Evolutionary conservation across 345 rosid species (phyloP), one percentile per base, ranked within the genome.

Genomic region (Erodium maritimum): DNA sequence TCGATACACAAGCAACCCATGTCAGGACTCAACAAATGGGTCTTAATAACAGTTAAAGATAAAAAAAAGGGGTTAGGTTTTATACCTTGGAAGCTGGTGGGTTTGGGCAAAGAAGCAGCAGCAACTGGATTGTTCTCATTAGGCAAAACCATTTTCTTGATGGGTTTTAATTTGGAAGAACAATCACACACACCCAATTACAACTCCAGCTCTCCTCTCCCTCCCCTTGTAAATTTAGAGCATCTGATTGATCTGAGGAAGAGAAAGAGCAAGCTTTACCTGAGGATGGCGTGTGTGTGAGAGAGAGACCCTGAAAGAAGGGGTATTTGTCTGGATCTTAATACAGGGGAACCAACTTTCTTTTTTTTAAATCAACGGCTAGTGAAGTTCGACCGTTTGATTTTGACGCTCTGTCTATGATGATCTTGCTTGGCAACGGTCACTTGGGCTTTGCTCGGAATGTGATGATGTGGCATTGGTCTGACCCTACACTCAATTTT

Each of bases 321-420:
- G 55, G 64, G 56, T 50, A 50, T 19, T 17, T 60, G 54, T 71
- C 7, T n/a, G n/a, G n/a, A n/a, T n/a, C n/a, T n/a, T n/a, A n/a
- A n/a, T n/a, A n/a, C n/a, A n/a, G n/a, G n/a, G n/a, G n/a, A n/a
- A n/a, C n/a, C n/a, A n/a, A n/a, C n/a, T n/a, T n/a, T n/a, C n/a
- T n/a, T n/a, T n/a, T n/a, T 25, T 25, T 3, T 68, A 80, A 72
- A 59, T 21, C 61, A 80, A 80, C 85, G 85, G 85, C 85, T 80
- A 75, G 77, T 62, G 69, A 71, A 64, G 64, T 62, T 22, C 59
- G 77, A 71, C 80, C 86, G 83, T 81, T 76, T 5, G 81, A 63
- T 71, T 21, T 25, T 25, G 33, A 25, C 33, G 33, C 33, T 25
- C 33, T 25, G 33, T n/a, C n/a, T n/a, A n/a, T n/a, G n/a, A n/a